A percentile compares a stretch with the other conserved stretches of the same genome.
Conservation (phyloP, 805 yeast genomes). For the Candida gorgasii region DNA sequence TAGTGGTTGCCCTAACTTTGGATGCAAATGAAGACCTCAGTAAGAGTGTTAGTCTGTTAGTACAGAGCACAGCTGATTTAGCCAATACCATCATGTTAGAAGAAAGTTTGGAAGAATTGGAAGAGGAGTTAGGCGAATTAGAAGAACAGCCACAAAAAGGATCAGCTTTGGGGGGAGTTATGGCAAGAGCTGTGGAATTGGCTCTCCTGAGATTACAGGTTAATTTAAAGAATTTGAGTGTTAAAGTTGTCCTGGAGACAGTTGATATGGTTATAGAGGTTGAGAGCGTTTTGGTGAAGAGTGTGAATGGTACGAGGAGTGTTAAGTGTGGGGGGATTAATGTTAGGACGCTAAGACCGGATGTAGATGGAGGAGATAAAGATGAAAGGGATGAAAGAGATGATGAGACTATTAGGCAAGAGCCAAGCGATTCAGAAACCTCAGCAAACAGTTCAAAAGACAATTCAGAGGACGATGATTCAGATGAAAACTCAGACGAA, state of each 20-base stretch:
- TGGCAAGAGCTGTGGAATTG: conserved; percentile 65
- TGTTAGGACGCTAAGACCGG: conserved; percentile 43
- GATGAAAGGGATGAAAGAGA: conserved; percentile 7
- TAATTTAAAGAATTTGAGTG: conserved; percentile 44
- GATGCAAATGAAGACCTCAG: conserved; percentile 24
- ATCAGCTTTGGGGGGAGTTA: conserved; percentile 53
- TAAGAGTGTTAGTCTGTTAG: conserved; percentile 50
- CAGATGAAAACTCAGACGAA: conserved; percentile 33
- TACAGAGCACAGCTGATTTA: conserved; percentile 73
- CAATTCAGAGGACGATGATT: too few species aligned
- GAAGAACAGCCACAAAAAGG: conserved; percentile 1
- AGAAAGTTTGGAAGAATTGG: conserved; percentile 12
- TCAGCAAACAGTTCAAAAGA: conserved; percentile 23
- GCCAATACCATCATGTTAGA: conserved; percentile 56
- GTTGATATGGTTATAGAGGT: conserved; percentile 34
- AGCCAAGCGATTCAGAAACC: conserved; percentile 14
- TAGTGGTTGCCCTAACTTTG: conserved; percentile 39
- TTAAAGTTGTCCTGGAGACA: conserved; percentile 52
- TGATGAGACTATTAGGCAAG: conserved; percentile 1
- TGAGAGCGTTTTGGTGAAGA: conserved; percentile 32
- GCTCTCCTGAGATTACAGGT: conserved; percentile 63
- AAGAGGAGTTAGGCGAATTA: conserved; percentile 2
- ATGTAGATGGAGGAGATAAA: conserved; percentile 30
- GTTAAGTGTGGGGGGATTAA: conserved; percentile 41
- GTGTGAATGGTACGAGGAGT: conserved; percentile 49